Percentiles rank a stretch among this genome's conserved stretches.
Conservation (phyloP, 768 basidiomycete genomes). For the Fomitopsis serialis region DNA sequence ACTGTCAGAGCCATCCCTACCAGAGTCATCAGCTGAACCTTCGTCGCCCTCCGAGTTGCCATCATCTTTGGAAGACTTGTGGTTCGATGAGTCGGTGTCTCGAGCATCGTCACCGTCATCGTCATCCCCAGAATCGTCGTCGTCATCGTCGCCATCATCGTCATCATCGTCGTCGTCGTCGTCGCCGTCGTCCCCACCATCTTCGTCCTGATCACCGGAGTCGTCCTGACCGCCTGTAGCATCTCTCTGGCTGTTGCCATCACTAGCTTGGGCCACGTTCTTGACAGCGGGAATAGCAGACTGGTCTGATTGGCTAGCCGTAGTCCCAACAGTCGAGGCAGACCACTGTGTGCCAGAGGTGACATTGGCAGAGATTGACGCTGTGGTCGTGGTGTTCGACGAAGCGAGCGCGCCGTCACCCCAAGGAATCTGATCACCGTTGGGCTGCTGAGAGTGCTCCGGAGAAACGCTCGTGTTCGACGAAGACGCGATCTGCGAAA, state of each 20-base stretch:
- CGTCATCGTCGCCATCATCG: not conserved
- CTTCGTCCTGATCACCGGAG: not conserved
- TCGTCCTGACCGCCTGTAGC: too few species aligned
- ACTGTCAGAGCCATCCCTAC: not conserved
- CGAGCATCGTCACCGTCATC: not conserved
- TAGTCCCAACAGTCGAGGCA: not conserved
- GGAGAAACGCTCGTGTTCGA: constrained; percentile 23
- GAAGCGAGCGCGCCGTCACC: constrained; percentile 22
- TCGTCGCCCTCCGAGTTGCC: not conserved
- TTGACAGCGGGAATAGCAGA: not conserved
- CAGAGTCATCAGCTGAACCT: not conserved
- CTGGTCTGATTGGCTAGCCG: not conserved
- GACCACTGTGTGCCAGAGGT: not conserved
- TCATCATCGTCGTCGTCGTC: not conserved
- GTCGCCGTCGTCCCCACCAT: not conserved
- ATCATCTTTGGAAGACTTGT: not conserved
- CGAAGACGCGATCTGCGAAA: constrained; percentile 29
- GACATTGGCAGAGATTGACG: not conserved
- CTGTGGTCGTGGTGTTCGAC: not conserved
- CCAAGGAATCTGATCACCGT: constrained; percentile 33
- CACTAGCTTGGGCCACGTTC: not conserved
- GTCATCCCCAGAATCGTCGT: not conserved
- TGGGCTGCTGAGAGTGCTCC: constrained; percentile 25
- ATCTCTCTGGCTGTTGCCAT: not conserved
- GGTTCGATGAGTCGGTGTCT: not conserved